Evolutionary conservation across 2,329 filamentous ascomycete species (phyloP), one percentile per base, ranked within the genome.

Genomic region (Aspergillus sp.): DNA sequence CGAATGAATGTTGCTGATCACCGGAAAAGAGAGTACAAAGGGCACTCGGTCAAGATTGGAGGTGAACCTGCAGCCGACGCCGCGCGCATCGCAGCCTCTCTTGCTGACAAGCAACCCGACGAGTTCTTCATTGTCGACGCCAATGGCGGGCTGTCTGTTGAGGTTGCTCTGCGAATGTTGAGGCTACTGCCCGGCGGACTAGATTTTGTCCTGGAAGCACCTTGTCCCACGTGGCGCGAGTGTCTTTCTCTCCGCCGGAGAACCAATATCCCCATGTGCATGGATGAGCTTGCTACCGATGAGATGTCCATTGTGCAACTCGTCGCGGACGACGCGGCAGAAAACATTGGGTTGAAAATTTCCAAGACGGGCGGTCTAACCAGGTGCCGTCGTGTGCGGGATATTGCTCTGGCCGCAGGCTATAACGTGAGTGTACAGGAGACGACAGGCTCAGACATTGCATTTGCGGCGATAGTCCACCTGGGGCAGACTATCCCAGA

Each of bases 381-480:
- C 1, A 52, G 44, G 30, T 39, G 52, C 23, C 51, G 58, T 9
- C 54, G 60, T 5, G 45, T 50, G 39, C 46, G 59, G 25, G 59
- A 63, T 52, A 56, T 58, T 37, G 51, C 50, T 42, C 23, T 59
- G n/a, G 55, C 57, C 5, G 55, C 55, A 9, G 56, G 55, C 5
- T 56, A 59, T 45, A 56, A 50, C 3, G 39, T 61, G 0, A 52
- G 47, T 38, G 53, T 62, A 7, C 58, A 61, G 42, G 60, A 62
- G 27, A 56, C 57, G 2, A 41, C 30, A 9, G 59, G 59, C 5
- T 58, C 53, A n/a, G 58, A 60, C 38, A 59, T 62, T 41, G 41
- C 53, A 17, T 63, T 61, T 57, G 58, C 55, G 25, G 57, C 59
- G 4, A 59, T 52, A 50, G 55, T 53, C n/a, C 53, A 59, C 46